Conservation (phyloP, 1,139 yeast genomes). For the Kurtzmaniella natalensis region DNA sequence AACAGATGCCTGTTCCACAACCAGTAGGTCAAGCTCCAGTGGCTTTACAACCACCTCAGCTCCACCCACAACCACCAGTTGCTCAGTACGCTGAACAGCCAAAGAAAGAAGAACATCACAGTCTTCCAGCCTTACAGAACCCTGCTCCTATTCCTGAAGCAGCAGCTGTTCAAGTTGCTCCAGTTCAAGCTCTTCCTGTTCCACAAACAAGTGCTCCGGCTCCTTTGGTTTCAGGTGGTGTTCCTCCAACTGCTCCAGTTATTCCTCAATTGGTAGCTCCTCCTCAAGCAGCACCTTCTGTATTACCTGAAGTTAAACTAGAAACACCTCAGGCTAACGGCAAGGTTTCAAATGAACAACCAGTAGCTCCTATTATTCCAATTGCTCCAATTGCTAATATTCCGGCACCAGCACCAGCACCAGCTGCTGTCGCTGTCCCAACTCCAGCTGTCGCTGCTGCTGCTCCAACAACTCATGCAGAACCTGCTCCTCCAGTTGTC, state of each 20-base stretch:
- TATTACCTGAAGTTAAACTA: slow-evolving; percentile 3
- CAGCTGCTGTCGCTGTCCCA: slow-evolving; percentile 8
- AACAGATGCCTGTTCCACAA: slow-evolving; percentile 9
- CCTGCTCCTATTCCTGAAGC: slow-evolving; percentile 6
- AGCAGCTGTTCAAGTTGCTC: slow-evolving; percentile 5
- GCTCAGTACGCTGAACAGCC: no score
- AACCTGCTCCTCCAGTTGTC: slow-evolving; percentile 4
- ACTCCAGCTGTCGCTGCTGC: slow-evolving; percentile 5
- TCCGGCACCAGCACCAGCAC: slow-evolving; percentile 9
- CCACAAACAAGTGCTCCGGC: slow-evolving; percentile 9
- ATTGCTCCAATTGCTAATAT: slow-evolving; percentile 7
- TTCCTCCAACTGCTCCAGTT: slow-evolving; percentile 10
- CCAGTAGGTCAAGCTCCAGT: slow-evolving; percentile 9
- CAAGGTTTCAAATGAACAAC: no score
- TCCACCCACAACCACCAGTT: no score
- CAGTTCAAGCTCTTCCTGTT: slow-evolving; percentile 7
- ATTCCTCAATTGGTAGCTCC: slow-evolving; percentile 10
- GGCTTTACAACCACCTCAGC: slow-evolving; percentile 2
- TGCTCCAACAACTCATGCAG: slow-evolving; percentile 2
- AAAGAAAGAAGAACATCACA: background rate
- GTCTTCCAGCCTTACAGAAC: background rate
- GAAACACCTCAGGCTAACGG: no score
- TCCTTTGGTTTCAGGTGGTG: slow-evolving; percentile 6
- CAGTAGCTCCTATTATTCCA: slow-evolving; percentile 8
- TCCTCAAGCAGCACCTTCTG: slow-evolving; percentile 9